Percentiles rank a stretch among this genome's conserved stretches.
phyloP scores from a whole-genome alignment of 176 grass and related monocot genomes.

The Oryza meyeriana region DNA sequence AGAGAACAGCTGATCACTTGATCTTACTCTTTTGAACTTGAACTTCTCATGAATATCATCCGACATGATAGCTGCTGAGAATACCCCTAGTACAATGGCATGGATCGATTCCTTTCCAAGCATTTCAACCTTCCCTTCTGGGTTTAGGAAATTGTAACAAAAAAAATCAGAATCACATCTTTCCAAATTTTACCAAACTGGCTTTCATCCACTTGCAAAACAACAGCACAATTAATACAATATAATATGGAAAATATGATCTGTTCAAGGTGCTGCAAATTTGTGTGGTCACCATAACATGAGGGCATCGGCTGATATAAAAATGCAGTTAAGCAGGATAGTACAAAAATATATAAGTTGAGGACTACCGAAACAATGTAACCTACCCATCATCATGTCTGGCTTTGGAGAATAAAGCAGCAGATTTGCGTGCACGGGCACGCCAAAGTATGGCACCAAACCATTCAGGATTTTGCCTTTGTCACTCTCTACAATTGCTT shows the following conservation, averaged over 20 bases:
- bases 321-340: neutral
- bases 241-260: neutral
- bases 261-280: neutral
- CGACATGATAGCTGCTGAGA: conserved; percentile 76
- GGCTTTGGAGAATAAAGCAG: conserved; percentile 79
- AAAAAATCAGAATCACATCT: conserved; percentile 21
- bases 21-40: conserved; percentile 67
- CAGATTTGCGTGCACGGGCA: conserved; percentile 47
- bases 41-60: conserved; percentile 72
- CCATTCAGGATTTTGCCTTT: conserved; percentile 64
- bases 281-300: neutral
- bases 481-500: conserved; percentile 18
- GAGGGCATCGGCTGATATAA: neutral
- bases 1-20: neutral
- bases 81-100: conserved; percentile 71
- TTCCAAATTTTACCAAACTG: neutral
- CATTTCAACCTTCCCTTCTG: conserved; percentile 90
- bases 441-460: conserved; percentile 63
- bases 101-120: conserved; percentile 85
- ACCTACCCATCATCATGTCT: conserved; percentile 72
- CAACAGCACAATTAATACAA: neutral
- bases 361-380: neutral
- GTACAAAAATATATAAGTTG: neutral
- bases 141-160: conserved; percentile 8
- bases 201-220: neutral